These are phyloP conservation scores for Marasmius sp. DNA, from an alignment of 1,284 basidiomycete genomes.

Conservation along the genomic window DNA sequence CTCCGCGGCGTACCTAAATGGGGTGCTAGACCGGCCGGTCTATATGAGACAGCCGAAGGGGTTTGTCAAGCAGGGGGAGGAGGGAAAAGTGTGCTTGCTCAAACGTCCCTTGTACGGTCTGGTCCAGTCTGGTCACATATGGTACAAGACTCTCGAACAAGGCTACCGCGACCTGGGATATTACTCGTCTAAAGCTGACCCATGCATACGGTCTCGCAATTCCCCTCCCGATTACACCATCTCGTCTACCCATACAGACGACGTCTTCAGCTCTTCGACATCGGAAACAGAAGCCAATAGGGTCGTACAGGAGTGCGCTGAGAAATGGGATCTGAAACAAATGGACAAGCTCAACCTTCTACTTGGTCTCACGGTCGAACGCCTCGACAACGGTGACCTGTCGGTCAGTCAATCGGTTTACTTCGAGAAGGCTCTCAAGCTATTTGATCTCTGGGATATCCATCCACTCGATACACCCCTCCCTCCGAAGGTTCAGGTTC, in stretches of 20 bases:
- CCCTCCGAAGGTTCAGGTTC: neutral
- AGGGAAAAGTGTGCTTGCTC: constrained; percentile 4
- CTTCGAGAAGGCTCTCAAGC: neutral
- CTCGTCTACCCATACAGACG: constrained; percentile 13
- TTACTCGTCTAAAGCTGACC: constrained; percentile 6
- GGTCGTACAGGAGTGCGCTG: constrained; percentile 9
- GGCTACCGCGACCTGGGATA: constrained; percentile 9
- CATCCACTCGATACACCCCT: neutral
- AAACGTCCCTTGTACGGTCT: constrained; percentile 8
- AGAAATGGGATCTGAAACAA: constrained; percentile 12
- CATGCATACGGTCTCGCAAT: constrained; percentile 7
- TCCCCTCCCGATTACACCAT: neutral
- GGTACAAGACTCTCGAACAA: constrained; percentile 9
- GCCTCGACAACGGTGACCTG: constrained; percentile 3
- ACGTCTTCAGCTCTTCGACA: constrained; percentile 9
- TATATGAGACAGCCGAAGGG: constrained; percentile 9
- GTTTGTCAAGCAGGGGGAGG: constrained; percentile 11
- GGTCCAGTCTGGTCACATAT: constrained; percentile 14
- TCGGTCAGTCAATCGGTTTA: constrained; percentile 7
- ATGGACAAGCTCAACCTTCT: constrained; percentile 2
- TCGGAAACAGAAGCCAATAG: constrained; percentile 3
- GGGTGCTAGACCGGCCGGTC: neutral
- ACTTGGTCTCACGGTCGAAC: constrained; percentile 10
- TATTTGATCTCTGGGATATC: neutral
- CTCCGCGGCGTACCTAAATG: neutral